These are phyloP conservation scores for Aristolochia fimbriata DNA, from an alignment of 164 flowering plant species.

Conservation along the genomic window DNA sequence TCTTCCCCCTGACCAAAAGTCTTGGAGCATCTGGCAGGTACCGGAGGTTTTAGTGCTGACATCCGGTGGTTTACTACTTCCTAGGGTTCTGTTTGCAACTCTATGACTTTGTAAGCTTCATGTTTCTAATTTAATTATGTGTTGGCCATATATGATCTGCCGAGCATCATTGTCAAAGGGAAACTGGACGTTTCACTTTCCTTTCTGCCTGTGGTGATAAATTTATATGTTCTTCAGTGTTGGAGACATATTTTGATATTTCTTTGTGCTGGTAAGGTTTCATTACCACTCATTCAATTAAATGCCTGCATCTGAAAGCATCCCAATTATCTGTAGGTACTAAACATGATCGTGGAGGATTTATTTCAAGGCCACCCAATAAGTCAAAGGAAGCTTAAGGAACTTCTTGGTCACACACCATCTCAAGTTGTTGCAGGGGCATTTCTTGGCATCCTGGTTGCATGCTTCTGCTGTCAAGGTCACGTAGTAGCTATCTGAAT, in stretches of 20 bases:
- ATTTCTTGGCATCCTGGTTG: slow-evolving; percentile 61
- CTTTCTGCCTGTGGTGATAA: no score
- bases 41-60: no score
- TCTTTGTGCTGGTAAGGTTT: not conserved
- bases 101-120: no score
- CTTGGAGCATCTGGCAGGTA: no score
- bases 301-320: not conserved
- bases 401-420: slow-evolving; percentile 91
- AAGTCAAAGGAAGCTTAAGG: slow-evolving; percentile 89
- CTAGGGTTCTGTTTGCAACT: no score
- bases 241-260: not conserved
- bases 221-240: not conserved
- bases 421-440: slow-evolving; percentile 94
- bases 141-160: no score
- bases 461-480: slow-evolving; percentile 66
- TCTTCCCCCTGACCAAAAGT: no score
- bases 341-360: slow-evolving; percentile 73
- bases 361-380: slow-evolving; percentile 94
- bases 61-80: no score
- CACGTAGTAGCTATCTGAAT: slow-evolving; percentile 26
- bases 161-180: no score
- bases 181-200: no score
- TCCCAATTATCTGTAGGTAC: slow-evolving; percentile 42
- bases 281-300: not conserved
- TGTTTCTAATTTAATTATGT: no score